Evolutionary conservation across 1,284 basidiomycete species (phyloP).

Genomic region (Ustilago sp.): DNA sequence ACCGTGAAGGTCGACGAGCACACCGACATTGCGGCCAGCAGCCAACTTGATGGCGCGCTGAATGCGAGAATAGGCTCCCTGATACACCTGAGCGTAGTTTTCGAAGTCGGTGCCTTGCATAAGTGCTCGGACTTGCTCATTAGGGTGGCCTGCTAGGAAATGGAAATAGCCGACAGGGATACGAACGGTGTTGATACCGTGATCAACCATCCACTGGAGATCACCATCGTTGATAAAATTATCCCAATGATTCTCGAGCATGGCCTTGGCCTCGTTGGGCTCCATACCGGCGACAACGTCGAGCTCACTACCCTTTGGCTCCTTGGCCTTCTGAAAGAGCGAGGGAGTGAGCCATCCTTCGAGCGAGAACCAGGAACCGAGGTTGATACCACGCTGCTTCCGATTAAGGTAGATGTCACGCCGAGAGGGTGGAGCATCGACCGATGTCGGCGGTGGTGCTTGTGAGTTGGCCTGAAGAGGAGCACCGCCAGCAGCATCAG

Average conservation of each 20-base stretch:
- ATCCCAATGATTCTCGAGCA: constrained; percentile 84
- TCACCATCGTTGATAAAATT: constrained; percentile 70
- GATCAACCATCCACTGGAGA: constrained; percentile 76
- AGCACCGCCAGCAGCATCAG: not conserved
- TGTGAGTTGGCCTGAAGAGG: constrained; percentile 11
- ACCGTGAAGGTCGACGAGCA: constrained; percentile 77
- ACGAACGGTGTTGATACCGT: constrained; percentile 84
- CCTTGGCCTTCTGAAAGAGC: constrained; percentile 55
- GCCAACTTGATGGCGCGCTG: constrained; percentile 78
- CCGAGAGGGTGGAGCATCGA: constrained; percentile 34
- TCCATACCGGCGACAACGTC: constrained; percentile 78
- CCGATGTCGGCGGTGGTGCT: constrained; percentile 37
- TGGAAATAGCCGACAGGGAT: constrained; percentile 78
- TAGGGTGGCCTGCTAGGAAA: constrained; percentile 83
- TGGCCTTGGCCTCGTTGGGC: constrained; percentile 72
- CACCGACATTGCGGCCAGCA: constrained; percentile 77
- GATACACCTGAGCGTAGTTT: constrained; percentile 75
- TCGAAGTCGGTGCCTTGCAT: constrained; percentile 81
- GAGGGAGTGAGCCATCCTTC: constrained; percentile 69
- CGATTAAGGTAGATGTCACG: constrained; percentile 76
- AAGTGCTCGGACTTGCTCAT: constrained; percentile 72
- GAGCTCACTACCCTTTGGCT: constrained; percentile 69
- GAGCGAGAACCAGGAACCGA: constrained; percentile 74
- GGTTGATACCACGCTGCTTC: constrained; percentile 84
- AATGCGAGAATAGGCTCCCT: constrained; percentile 80